These are phyloP conservation scores for Triangularia verruculosa DNA, from an alignment of 2,329 filamentous ascomycete species.

Conservation along the genomic window DNA sequence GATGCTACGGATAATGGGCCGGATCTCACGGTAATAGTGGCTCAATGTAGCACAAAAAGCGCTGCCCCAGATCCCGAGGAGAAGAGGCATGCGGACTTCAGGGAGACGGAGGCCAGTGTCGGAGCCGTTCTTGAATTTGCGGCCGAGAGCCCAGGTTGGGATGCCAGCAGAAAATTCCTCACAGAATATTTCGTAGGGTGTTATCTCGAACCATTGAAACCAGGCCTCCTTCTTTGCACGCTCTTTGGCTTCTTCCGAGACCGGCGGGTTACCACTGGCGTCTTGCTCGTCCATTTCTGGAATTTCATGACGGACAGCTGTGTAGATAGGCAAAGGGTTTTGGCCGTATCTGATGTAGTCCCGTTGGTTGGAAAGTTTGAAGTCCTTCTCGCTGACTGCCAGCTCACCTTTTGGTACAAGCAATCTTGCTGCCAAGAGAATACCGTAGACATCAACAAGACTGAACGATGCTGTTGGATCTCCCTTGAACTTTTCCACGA, in stretches of 20 bases:
- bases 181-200: constrained; percentile 92
- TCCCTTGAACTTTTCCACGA: constrained; percentile 89
- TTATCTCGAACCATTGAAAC: constrained; percentile 98
- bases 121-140: constrained; percentile 71
- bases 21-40: constrained; percentile 92
- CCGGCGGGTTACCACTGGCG: constrained; percentile 32
- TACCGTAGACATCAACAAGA: constrained; percentile 87
- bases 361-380: constrained; percentile 88
- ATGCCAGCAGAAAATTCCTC: constrained; percentile 91
- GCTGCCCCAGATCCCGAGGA: constrained; percentile 94
- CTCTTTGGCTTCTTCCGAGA: constrained; percentile 50
- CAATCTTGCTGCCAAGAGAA: constrained; percentile 78
- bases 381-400: constrained; percentile 70
- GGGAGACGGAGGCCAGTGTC: constrained; percentile 71
- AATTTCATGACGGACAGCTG: constrained; percentile 92
- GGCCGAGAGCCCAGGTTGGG: constrained; percentile 88
- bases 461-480: constrained; percentile 79
- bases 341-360: constrained; percentile 72
- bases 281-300: constrained; percentile 53
- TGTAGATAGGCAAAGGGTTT: constrained; percentile 90
- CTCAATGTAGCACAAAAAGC: constrained; percentile 94
- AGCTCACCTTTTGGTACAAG: constrained; percentile 84
- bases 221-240: constrained; percentile 67
- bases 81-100: constrained; percentile 76
- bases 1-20: constrained; percentile 74